A percentile compares a stretch with the other conserved stretches of the same genome.
phyloP scores from a whole-genome alignment of 176 grass and related monocot species.

The Areca catechu region DNA sequence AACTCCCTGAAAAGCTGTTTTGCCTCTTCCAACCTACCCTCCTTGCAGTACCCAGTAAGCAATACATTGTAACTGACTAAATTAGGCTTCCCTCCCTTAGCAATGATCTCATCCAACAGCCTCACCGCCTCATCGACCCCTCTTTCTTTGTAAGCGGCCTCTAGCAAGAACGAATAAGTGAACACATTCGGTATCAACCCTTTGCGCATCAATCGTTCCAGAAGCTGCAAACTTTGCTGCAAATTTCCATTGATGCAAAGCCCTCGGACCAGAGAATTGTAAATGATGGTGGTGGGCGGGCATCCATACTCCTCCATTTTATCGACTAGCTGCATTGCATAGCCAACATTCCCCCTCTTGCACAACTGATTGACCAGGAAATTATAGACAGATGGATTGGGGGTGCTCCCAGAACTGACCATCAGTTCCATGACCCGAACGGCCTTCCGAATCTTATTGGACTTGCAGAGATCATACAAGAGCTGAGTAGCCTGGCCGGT shows the following conservation, averaged over 20 bases:
- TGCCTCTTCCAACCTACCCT: constrained; percentile 22
- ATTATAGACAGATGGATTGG: constrained; percentile 8
- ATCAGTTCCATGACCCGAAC: constrained; percentile 21
- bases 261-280: constrained; percentile 22
- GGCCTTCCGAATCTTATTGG: constrained; percentile 16
- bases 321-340: constrained; percentile 24
- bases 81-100: constrained; percentile 18
- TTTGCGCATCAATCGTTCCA: constrained; percentile 16
- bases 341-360: constrained; percentile 18
- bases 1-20: constrained; percentile 6
- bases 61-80: constrained; percentile 26
- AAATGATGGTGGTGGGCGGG: constrained; percentile 17
- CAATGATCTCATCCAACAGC: constrained; percentile 16
- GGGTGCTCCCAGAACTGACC: constrained; percentile 3
- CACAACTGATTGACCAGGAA: constrained; percentile 28
- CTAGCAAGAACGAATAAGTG: constrained; percentile 23
- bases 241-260: constrained; percentile 21
- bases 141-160: constrained; percentile 21
- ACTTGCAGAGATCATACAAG: constrained; percentile 21
- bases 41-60: constrained; percentile 27
- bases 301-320: constrained; percentile 15
- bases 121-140: constrained; percentile 17
- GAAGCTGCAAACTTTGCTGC: constrained; percentile 24
- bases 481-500: constrained; percentile 21
- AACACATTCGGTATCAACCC: constrained; percentile 16